Conservation (phyloP, 495 filamentous ascomycete species). For the Neurospora sp. region DNA sequence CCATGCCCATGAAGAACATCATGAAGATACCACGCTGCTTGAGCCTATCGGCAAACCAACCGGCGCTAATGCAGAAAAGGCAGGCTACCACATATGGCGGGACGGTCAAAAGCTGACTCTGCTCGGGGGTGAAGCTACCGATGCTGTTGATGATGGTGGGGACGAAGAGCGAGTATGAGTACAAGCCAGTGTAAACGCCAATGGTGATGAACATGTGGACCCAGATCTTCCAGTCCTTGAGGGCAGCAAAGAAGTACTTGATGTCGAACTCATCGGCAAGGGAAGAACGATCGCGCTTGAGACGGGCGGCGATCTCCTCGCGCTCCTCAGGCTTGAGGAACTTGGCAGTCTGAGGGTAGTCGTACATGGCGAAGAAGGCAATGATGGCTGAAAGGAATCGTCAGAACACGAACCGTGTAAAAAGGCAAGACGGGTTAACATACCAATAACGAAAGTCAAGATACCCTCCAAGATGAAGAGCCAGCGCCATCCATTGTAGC, state of each 20-base stretch:
- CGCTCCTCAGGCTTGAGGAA: constrained; percentile 61
- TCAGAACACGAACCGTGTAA: not conserved
- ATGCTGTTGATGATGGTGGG: constrained; percentile 54
- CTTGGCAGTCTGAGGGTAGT: constrained; percentile 68
- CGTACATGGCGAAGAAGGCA: constrained; percentile 63
- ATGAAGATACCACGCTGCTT: constrained; percentile 47
- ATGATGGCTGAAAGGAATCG: constrained; percentile 33
- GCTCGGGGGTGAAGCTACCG: constrained; percentile 39
- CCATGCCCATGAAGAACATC: constrained; percentile 38
- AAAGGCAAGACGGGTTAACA: constrained; percentile 21
- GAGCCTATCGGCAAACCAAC: constrained; percentile 42
- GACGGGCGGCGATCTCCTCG: constrained; percentile 52
- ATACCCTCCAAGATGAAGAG: constrained; percentile 68
- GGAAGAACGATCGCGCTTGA: constrained; percentile 60
- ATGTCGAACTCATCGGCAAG: constrained; percentile 70
- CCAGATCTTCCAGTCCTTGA: constrained; percentile 77
- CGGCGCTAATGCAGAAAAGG: constrained; percentile 39
- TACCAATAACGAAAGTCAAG: constrained; percentile 49
- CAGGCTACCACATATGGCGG: constrained; percentile 48
- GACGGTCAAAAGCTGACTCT: constrained; percentile 51
- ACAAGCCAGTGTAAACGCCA: constrained; percentile 46
- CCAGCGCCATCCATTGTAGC: constrained; percentile 62
- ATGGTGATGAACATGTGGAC: constrained; percentile 41
- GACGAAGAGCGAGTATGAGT: constrained; percentile 59
- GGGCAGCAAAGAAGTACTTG: constrained; percentile 56